Base-by-base conservation (phyloP, 2,329 filamentous ascomycete genomes). In the Aspergillus sp. region DNA sequence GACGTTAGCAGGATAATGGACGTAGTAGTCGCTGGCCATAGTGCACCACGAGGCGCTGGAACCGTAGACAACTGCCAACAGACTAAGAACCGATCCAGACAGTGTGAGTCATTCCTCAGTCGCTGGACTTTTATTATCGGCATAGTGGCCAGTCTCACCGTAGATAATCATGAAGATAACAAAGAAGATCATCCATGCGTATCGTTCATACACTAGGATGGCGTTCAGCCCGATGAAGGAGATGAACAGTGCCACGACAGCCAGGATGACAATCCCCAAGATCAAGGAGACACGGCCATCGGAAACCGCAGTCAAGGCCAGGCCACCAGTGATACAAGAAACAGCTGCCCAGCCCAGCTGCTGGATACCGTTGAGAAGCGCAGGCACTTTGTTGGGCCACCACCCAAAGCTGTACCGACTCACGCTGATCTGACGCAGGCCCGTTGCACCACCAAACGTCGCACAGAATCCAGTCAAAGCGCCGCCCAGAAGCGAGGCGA, bases 381-480 rank as follows among this genome's bases (percentile, higher is more conserved):
- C 53, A 26, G 50, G 41, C 4, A 56, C 36, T 15, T 56, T 56
- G n/a, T 49, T 56, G 18, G 53, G 53, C 53, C 53, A 56, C 53
- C 53, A 56, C 4, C 53, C 53, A 11, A 56, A 49, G 26, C 53
- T 56, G 13, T 56, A 56, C 8, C 53, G 53, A 24, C 45, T 44
- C 15, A 56, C 53, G 9, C 45, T 49, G 38, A 56, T 56, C 47
- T 56, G 53, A 8, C 53, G 53, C 38, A 56, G 18, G 3, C 53
- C 53, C 3, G 53, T 56, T 0, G 38, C 53, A n/a, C 36, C 45
- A 8, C 53, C 53, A 17, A 56, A 50, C 2, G 53, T 56, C 11
- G 45, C 53, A 11, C 44, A 50, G 36, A 41, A 55, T 3, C 52
- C 52, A 24, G 43, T 55, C 3, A 55, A 12, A 1, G 52, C 32